Evolutionary conservation across 2,329 filamentous ascomycete genomes (phyloP).

Genomic region (Cercospora sp.): DNA sequence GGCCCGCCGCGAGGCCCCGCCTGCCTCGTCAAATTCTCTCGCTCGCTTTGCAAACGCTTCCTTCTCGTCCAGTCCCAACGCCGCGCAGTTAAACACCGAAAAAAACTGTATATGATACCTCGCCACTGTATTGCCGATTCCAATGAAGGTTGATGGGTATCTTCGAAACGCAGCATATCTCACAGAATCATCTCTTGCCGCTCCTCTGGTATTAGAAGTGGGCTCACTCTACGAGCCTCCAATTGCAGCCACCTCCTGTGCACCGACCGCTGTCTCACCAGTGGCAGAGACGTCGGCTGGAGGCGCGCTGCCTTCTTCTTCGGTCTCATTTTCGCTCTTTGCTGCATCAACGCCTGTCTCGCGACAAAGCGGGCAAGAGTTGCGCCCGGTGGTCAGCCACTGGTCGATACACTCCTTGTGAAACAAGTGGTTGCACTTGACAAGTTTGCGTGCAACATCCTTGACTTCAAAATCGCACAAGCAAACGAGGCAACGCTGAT

Average conservation of each 20-base stretch:
- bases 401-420: conserved; percentile 70
- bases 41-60: conserved; percentile 9
- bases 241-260: conserved; percentile 14
- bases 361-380: conserved; percentile 63
- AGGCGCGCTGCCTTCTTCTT: conserved; percentile 9
- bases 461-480: conserved; percentile 64
- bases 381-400: conserved; percentile 68
- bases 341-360: conserved; percentile 59
- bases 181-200: conserved; percentile 15
- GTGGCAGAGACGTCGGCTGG: neutral
- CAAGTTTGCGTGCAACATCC: conserved; percentile 61
- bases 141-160: conserved; percentile 17
- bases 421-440: conserved; percentile 66
- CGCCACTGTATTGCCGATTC: conserved; percentile 14
- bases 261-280: conserved; percentile 5
- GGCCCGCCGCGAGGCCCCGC: conserved; percentile 1
- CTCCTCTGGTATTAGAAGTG: conserved; percentile 6
- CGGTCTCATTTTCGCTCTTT: conserved; percentile 25
- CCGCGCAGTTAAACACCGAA: conserved; percentile 5
- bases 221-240: conserved; percentile 22
- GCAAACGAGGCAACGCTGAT: conserved; percentile 65
- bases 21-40: conserved; percentile 6
- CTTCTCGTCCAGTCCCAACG: conserved; percentile 6
- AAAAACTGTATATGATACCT: conserved; percentile 15
- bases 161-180: conserved; percentile 19